Conservation (phyloP, 1,284 basidiomycete genomes). For the Sporisorium graminicola region DNA sequence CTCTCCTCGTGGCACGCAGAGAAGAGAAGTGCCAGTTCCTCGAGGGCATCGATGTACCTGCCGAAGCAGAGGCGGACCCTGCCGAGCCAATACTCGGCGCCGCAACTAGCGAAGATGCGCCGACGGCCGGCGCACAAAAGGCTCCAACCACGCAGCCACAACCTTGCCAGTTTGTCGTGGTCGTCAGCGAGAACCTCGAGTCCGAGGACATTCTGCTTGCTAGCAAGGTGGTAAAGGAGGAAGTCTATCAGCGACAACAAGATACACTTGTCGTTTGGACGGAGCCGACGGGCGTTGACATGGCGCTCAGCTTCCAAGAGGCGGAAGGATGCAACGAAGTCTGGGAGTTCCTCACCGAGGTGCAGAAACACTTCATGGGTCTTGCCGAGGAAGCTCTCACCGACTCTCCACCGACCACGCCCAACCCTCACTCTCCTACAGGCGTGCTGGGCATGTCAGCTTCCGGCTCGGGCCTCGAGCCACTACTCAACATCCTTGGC, state of each 20-base stretch:
- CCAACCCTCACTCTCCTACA: conserved; percentile 44
- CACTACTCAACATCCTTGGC: conserved; percentile 46
- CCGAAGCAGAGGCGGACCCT: conserved; percentile 29
- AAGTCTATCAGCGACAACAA: conserved; percentile 69
- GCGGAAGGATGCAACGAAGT: conserved; percentile 95
- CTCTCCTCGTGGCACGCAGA: conserved; percentile 63
- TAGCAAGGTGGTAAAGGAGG: conserved; percentile 65
- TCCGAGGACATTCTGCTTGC: conserved; percentile 65
- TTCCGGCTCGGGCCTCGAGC: conserved; percentile 42
- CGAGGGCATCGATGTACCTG: conserved; percentile 47
- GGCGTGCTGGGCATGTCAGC: conserved; percentile 51
- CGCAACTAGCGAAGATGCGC: conserved; percentile 47
- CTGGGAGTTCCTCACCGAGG: conserved; percentile 95
- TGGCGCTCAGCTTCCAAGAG: conserved; percentile 97
- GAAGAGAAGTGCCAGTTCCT: conserved; percentile 64
- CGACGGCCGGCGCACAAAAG: conserved; percentile 15
- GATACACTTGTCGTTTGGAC: conserved; percentile 99
- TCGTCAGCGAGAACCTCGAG: conserved; percentile 63
- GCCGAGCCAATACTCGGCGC: conserved; percentile 52
- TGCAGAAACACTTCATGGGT: conserved; percentile 81
- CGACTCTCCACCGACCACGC: conserved; percentile 53
- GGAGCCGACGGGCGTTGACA: conserved; percentile 91
- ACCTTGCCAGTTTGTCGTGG: conserved; percentile 60
- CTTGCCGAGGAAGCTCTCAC: conserved; percentile 50
- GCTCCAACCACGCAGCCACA: conserved; percentile 20